Base-by-base conservation (phyloP, 148 eudicot genomes). In the Camellia japonica region DNA sequence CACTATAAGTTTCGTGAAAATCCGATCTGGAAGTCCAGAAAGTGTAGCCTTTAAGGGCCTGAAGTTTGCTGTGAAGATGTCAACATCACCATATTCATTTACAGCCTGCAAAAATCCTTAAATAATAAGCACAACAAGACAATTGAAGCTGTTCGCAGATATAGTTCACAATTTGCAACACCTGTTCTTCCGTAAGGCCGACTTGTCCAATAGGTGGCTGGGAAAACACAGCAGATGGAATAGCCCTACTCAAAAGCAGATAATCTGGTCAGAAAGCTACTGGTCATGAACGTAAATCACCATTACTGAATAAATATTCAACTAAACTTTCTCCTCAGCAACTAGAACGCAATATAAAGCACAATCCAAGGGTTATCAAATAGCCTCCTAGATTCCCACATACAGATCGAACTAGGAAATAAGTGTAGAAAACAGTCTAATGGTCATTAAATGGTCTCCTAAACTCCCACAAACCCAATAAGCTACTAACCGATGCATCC, bases 151-250 rank as follows among this genome's bases (percentile, higher is more conserved):
- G n/a, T 70, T 71, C n/a, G 77, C 80, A 70, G 64, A 52, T 15
- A 65, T 18, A 61, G 68, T 51, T 77, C 62, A 71, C 18, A 47
- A 30, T n/a, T 19, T 42, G 55, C 56, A 85, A 86, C 70, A 95
- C 99, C 91, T 96, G 94, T 84, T 93, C 95, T 87, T 96, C 99
- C 30, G 93, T 89, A 11, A 92, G 89, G 75, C 98, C 99, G 74
- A 96, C 99, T 90, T 91, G 95, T 59, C 97, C 97, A 72, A 91
- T 90, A 42, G 98, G 99, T 79, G 99, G 99, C 88, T 96, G 99
- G 73, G 97, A 93, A 87, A 96, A 96, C 69, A 96, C 99, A 79
- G 99, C 99, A 78, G 97, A 84, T 52, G 99, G 97, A 65, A 96
- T 89, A 85, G 92, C 95, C 84, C 99, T 96, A 86, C 77, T 78